phyloP scores from a whole-genome alignment of 1,284 basidiomycete genomes.

The Mycena citricolor region DNA sequence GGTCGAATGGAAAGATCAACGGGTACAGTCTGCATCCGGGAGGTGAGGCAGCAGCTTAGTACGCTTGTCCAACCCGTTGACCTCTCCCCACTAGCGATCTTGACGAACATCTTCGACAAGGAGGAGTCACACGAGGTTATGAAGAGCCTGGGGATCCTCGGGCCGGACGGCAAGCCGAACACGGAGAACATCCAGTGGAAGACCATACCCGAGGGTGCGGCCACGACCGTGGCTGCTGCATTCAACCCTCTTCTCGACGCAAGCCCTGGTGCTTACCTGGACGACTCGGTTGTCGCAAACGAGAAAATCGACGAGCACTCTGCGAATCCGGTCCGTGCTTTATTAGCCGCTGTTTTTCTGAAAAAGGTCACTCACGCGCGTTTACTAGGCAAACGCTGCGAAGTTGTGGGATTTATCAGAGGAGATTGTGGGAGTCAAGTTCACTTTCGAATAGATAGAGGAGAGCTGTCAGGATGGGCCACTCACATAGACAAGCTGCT shows the following conservation, averaged over 20 bases:
- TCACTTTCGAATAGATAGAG: conserved; percentile 2
- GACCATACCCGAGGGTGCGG: conserved; percentile 9
- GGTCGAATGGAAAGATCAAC: background rate
- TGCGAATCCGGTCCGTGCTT: conserved; percentile 3
- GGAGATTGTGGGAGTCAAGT: conserved; percentile 8
- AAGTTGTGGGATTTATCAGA: conserved; percentile 1
- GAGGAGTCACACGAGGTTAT: background rate
- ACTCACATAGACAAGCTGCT: too few species aligned
- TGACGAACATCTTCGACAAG: background rate
- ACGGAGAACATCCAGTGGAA: conserved; percentile 6
- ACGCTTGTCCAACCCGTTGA: background rate
- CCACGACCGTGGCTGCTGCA: conserved; percentile 9
- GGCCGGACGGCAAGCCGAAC: background rate
- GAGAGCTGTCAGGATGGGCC: too few species aligned
- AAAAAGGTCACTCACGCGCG: background rate
- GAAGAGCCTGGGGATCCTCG: background rate
- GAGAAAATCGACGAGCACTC: conserved; percentile 1
- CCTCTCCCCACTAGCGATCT: conserved; percentile 1
- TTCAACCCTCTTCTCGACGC: conserved; percentile 7
- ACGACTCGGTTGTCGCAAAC: conserved; percentile 1
- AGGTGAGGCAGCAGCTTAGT: background rate
- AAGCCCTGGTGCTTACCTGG: conserved; percentile 5
- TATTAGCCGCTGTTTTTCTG: background rate
- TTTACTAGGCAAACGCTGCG: conserved; percentile 1
- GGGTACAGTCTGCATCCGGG: conserved; percentile 2